Base-by-base conservation (phyloP, 192 early-diverging fungal species). In the Ambispora gerdemannii region DNA sequence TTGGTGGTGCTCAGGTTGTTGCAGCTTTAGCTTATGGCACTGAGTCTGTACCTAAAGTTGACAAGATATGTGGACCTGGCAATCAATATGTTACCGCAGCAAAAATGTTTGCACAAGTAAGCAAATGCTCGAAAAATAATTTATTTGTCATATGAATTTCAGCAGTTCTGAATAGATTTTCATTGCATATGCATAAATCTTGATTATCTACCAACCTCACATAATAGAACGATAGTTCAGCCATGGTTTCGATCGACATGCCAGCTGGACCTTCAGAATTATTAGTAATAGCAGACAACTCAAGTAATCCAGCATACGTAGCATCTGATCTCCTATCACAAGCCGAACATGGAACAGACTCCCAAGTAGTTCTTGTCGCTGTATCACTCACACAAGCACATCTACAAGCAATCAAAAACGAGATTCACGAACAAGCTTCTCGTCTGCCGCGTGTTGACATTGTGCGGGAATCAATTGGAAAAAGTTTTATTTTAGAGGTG, bases 71-170 rank as follows among this genome's bases (percentile, higher is more conserved):
- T 80, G 97, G 97, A 31, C 97, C 97, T 8, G 97, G 97, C 43
- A 99, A 99, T 79, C 97, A 99, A 80, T 99, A 93, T 77, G 97
- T 99, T n/a, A 99, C 97, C 2, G 95, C 96, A 4, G 96, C 97
- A 67, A 99, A 99, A 84, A 97, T 99, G 95, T 68, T 92, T 58
- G 90, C 89, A 2, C 95, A 96, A 76, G 88, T 89, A 72, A 72
- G 55, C 38, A 43, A 43, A n/a, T n/a, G n/a, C n/a, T n/a, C n/a
- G n/a, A n/a, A n/a, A n/a, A n/a, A n/a, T n/a, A n/a, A n/a, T n/a
- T n/a, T n/a, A n/a, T n/a, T n/a, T n/a, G n/a, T n/a, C n/a, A n/a
- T n/a, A n/a, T n/a, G n/a, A n/a, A 10, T 6, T 43, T 43, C 38
- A 10, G 6, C 38, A 43, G 7, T 43, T 43, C 38, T 30, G 36